Evolutionary conservation across 352 stramenopile genomes (phyloP).

Genomic region (Globisporangium camurandrum): DNA sequence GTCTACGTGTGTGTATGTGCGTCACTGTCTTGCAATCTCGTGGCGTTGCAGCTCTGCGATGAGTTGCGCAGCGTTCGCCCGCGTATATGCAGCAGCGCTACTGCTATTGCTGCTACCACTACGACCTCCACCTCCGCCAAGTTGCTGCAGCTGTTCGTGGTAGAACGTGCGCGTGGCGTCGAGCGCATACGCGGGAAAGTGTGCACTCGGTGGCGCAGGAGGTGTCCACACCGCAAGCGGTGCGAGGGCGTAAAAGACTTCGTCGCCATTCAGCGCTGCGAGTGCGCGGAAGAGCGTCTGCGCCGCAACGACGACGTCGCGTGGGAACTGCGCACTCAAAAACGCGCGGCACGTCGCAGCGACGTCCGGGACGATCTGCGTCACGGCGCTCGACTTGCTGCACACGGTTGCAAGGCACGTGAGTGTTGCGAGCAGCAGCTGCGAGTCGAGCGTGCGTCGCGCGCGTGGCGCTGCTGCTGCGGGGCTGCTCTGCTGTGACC

Average conservation of each 20-base stretch:
- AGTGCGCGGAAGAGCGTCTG: slow-evolving; percentile 38
- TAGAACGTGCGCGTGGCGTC: slow-evolving; percentile 30
- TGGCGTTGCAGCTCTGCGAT: slow-evolving; percentile 9
- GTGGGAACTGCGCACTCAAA: slow-evolving; percentile 26
- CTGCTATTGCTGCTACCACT: neutral
- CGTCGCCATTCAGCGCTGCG: slow-evolving; percentile 51
- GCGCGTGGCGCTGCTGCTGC: slow-evolving; percentile 1
- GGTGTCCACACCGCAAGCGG: slow-evolving; percentile 44
- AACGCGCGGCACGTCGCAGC: slow-evolving; percentile 31
- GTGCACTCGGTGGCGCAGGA: slow-evolving; percentile 27
- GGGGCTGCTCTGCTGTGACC: neutral
- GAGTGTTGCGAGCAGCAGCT: slow-evolving; percentile 48
- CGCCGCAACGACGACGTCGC: slow-evolving; percentile 26
- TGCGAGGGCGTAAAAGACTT: slow-evolving; percentile 60
- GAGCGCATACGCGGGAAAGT: slow-evolving; percentile 27
- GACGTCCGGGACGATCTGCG: slow-evolving; percentile 56
- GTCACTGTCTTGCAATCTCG: slow-evolving; percentile 2
- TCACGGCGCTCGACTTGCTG: slow-evolving; percentile 32
- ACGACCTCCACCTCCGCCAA: too few species aligned
- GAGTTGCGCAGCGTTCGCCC: slow-evolving; percentile 2
- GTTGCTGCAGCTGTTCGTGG: neutral
- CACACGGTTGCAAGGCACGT: slow-evolving; percentile 44
- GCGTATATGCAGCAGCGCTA: neutral
- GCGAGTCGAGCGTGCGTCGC: slow-evolving; percentile 50
- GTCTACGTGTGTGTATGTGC: neutral